Percentiles rank a stretch among this genome's conserved stretches.
Evolutionary conservation across 352 stramenopile species (phyloP).

Genomic region (Globisporangium iwayamae): DNA sequence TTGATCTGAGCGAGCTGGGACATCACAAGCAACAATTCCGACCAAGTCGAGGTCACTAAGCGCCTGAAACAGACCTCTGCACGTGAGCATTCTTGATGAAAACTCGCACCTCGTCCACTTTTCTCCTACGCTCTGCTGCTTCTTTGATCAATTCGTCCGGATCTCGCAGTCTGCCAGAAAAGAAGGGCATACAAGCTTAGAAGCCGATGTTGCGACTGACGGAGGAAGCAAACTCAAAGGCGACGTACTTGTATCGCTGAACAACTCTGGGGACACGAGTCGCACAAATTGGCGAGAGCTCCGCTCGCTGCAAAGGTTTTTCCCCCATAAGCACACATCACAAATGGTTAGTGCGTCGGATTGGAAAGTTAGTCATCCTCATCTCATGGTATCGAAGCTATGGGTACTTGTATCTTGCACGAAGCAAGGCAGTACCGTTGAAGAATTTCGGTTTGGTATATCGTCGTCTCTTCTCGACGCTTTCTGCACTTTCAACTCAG

Average conservation of each 20-base stretch:
- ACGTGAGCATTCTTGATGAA: too few relatives aligned
- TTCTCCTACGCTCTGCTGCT: slow-evolving; percentile 22
- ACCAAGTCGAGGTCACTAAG: background rate
- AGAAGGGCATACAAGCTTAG: too few relatives aligned
- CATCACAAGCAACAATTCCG: background rate
- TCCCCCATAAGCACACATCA: background rate
- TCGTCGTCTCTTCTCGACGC: background rate
- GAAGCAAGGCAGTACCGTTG: background rate
- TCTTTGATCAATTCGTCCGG: slow-evolving; percentile 28
- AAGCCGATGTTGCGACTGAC: background rate
- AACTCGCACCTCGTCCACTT: slow-evolving; percentile 24
- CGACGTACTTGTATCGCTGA: slow-evolving; percentile 17
- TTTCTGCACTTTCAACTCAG: background rate
- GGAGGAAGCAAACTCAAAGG: background rate
- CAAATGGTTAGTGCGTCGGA: too few relatives aligned
- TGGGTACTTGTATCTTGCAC: background rate
- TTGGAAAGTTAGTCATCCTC: background rate
- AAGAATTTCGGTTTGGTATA: background rate
- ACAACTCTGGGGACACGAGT: background rate
- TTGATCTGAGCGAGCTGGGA: slow-evolving; percentile 10
- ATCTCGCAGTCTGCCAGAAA: slow-evolving; percentile 21
- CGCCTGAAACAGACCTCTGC: too few relatives aligned
- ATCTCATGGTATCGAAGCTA: background rate
- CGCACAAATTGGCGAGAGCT: slow-evolving; percentile 5
- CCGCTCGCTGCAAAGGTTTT: background rate